Base-by-base conservation (phyloP, 179 eudicot genomes). In the Amaranthus tricolor region DNA sequence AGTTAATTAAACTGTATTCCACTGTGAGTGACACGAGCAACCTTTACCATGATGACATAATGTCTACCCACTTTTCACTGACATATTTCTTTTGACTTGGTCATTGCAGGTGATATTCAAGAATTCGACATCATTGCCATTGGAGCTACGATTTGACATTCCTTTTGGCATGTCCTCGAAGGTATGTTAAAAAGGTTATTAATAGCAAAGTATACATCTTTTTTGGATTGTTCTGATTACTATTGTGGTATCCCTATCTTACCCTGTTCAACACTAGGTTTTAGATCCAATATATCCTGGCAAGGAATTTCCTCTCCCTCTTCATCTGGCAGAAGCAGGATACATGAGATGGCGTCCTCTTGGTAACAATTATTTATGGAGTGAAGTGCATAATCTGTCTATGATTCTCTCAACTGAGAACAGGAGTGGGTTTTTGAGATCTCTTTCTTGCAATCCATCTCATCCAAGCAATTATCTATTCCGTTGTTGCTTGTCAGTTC, bases 241-340 rank as follows among this genome's bases (percentile, higher is more conserved):
- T 51, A n/a, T 70, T 16, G 55, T 62, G 64, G 17, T 40, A 15
- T 48, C 20, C 15, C 17, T 11, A 17, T 58, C 69, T 59, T 40
- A 62, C 3, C 51, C 54, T 74, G 48, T 59, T 19, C 62, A 68
- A 58, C 66, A 76, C 78, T 86, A 96, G 99, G 79, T 96, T 74
- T 89, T 90, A 61, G 99, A 90, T 81, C 98, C 98, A 64, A 77
- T 96, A 78, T 83, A 78, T 85, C 99, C 99, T 66, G 89, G 98
- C 73, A 86, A 88, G 66, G 93, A 91, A 85, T 88, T 91, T 78
- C 98, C 98, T 81, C 85, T 93, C 72, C 99, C 99, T 73, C 81
- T 93, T 63, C 98, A 96, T 89, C 90, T 96, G 85, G 99, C 99
- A 76, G 97, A 93, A 86, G 84, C 91, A 62, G 99, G 98, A 69